Base-by-base conservation (phyloP, 2,329 filamentous ascomycete genomes). In the Colletotrichum sp. region DNA sequence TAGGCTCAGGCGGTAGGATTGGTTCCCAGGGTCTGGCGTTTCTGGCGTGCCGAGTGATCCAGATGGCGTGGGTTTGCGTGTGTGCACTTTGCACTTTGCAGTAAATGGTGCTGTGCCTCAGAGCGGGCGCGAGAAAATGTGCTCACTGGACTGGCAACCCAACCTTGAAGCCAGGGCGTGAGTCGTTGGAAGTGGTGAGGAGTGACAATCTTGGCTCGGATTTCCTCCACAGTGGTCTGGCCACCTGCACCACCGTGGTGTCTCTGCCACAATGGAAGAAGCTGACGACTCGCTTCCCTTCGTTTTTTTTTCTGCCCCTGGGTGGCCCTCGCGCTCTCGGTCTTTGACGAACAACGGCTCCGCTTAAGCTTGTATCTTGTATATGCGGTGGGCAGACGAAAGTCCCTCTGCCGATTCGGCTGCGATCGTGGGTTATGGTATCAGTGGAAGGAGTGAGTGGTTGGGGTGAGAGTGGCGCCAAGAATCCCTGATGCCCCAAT, bases 41-140 rank as follows among this genome's bases (percentile, higher is more conserved):
- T 67, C 59, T 55, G 34, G 72, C 62, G 68, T 75, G 72, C 72
- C 72, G 72, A 63, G 32, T 66, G 62, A 75, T 72, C 72, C 72
- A 75, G 72, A 63, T 67, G 68, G 72, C 62, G 72, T 62, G 72
- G 39, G 39, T 44, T 44, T 44, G 18, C 39, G 39, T 44, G 30
- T 59, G 60, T 32, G 30, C 30, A 28, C 52, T 59, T 68, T 32
- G 30, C 30, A 28, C 52, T 60, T 26, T 62, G 28, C 59, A n/a
- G 59, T 60, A 28, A 28, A 28, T 28, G 8, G 28, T 72, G 52
- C 64, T 48, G 64, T 73, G 71, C 55, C 57, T 69, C 71, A 55
- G 28, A 9, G 30, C 32, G 63, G 18, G 28, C 26, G 26, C 30
- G 59, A 62, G 28, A 10, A 30, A 18, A 36, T 63, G 60, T 22